Evolutionary conservation across 345 rosid genomes (phyloP).

Genomic region (Adansonia digitata): DNA sequence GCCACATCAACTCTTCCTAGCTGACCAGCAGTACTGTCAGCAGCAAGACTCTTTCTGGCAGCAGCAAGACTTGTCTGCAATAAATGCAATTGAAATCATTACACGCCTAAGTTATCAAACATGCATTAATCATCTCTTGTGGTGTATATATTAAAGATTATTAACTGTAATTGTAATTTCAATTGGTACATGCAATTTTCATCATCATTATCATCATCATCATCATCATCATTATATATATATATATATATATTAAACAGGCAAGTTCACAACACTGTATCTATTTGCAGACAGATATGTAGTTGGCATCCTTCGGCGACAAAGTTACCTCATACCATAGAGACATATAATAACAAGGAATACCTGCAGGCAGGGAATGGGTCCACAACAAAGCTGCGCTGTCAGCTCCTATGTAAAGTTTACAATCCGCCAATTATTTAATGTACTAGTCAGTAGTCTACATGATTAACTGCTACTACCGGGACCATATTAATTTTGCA

Average conservation of each 20-base stretch:
- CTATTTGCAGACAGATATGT: too few species aligned
- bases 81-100: neutral
- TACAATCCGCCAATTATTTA: neutral
- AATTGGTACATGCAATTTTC: too few species aligned
- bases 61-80: slow-evolving; percentile 76
- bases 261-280: too few species aligned
- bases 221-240: too few species aligned
- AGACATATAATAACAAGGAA: too few species aligned
- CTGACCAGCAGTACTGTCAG: slow-evolving; percentile 46
- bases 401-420: neutral
- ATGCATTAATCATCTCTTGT: neutral
- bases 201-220: too few species aligned
- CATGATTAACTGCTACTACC: neutral
- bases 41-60: slow-evolving; percentile 64
- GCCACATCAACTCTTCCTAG: slow-evolving; percentile 45
- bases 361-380: too few species aligned
- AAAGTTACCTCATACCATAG: too few species aligned
- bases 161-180: too few species aligned
- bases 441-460: neutral
- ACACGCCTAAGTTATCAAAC: neutral
- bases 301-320: too few species aligned
- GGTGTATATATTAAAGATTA: neutral
- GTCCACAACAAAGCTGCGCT: too few species aligned
- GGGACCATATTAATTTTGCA: neutral
- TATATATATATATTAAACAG: too few species aligned